A percentile compares a stretch with the other conserved stretches of the same genome.
These are phyloP conservation scores for Pyropia haitanensis DNA, from an alignment of 23 red algal genomes.

Conservation along the genomic window DNA sequence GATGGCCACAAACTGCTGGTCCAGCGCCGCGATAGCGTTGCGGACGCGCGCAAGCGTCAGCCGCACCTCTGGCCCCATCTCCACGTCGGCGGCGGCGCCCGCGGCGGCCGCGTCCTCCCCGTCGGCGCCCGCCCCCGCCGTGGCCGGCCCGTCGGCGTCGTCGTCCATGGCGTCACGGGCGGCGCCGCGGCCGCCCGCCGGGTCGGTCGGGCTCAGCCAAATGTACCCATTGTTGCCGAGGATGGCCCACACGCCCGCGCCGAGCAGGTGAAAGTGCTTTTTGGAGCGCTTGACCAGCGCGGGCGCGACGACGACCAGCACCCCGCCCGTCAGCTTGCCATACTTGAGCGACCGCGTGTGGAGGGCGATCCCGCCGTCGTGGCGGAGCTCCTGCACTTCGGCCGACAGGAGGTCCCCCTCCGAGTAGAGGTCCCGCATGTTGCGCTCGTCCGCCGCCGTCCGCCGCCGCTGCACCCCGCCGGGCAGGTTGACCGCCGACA, in stretches of 20 bases:
- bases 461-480: slow-evolving; percentile 81
- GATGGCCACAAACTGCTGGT: slow-evolving; percentile 69
- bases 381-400: slow-evolving; percentile 83
- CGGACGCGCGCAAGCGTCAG: slow-evolving; percentile 34
- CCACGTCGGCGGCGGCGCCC: neutral
- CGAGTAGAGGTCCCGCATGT: slow-evolving; percentile 82
- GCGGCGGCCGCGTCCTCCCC: neutral
- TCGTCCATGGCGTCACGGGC: neutral
- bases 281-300: slow-evolving; percentile 74
- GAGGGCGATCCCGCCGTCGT: slow-evolving; percentile 76
- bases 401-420: slow-evolving; percentile 85
- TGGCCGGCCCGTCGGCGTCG: neutral
- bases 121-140: slow-evolving; percentile 9
- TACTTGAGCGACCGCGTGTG: slow-evolving; percentile 78
- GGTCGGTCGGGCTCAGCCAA: slow-evolving; percentile 35
- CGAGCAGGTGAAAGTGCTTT: slow-evolving; percentile 62
- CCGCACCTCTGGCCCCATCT: slow-evolving; percentile 16
- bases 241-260: slow-evolving; percentile 55
- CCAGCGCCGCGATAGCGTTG: slow-evolving; percentile 69
- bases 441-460: slow-evolving; percentile 85
- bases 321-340: slow-evolving; percentile 46
- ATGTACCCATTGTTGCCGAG: slow-evolving; percentile 95
- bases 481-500: slow-evolving; percentile 82
- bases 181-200: neutral
- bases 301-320: slow-evolving; percentile 60